phyloP scores from a whole-genome alignment of 23 red algal genomes.

The Pyropia yezoensis region DNA sequence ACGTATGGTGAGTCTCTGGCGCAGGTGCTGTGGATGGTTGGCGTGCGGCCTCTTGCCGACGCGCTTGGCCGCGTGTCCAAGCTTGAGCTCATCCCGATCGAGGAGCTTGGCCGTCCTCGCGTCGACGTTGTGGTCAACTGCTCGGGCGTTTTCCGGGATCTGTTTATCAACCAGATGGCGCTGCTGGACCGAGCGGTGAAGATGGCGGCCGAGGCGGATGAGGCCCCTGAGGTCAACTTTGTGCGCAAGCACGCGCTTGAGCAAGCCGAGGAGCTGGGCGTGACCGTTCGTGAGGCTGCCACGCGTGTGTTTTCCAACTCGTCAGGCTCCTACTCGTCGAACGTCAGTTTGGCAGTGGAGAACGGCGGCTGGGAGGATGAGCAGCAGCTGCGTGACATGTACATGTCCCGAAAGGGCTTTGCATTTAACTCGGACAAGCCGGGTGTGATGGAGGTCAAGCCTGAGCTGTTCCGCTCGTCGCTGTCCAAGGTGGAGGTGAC shows the following conservation, averaged over 20 bases:
- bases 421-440: slow-evolving; percentile 91
- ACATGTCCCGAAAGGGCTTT: slow-evolving; percentile 93
- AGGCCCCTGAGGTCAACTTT: slow-evolving; percentile 82
- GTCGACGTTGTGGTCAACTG: slow-evolving; percentile 97
- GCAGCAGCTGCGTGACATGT: slow-evolving; percentile 96
- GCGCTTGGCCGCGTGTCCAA: slow-evolving; percentile 83
- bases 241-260: slow-evolving; percentile 87
- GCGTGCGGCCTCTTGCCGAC: slow-evolving; percentile 79
- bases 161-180: slow-evolving; percentile 99
- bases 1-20: slow-evolving; percentile 92
- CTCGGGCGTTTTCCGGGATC: slow-evolving; percentile 94
- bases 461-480: slow-evolving; percentile 67
- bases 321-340: slow-evolving; percentile 92
- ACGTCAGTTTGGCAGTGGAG: slow-evolving; percentile 88
- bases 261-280: slow-evolving; percentile 77
- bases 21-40: slow-evolving; percentile 94
- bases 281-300: slow-evolving; percentile 76
- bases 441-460: slow-evolving; percentile 79
- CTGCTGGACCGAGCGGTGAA: slow-evolving; percentile 92
- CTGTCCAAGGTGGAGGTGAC: slow-evolving; percentile 71
- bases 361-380: slow-evolving; percentile 99
- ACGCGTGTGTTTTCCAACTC: slow-evolving; percentile 97
- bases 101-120: slow-evolving; percentile 89
- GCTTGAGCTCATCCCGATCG: slow-evolving; percentile 77
- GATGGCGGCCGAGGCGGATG: slow-evolving; percentile 93